Evolutionary conservation across 495 filamentous ascomycete species (phyloP).

Genomic region (Aspergillus bertholletiae): DNA sequence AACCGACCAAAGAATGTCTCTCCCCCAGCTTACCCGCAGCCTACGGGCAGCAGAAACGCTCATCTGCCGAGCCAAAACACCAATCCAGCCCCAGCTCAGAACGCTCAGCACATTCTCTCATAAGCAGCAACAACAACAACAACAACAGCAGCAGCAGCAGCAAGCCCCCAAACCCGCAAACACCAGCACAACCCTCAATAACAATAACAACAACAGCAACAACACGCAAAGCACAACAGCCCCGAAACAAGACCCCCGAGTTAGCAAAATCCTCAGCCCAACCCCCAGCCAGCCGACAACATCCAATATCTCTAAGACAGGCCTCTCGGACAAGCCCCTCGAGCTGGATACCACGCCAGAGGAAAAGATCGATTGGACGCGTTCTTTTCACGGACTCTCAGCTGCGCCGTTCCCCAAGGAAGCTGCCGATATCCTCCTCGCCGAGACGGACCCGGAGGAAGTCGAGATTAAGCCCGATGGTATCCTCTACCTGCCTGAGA

Average conservation of each 20-base stretch:
- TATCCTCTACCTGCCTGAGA: slow-evolving; percentile 94
- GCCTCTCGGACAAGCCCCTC: slow-evolving; percentile 50
- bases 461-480: slow-evolving; percentile 97
- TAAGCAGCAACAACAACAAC: too few relatives aligned
- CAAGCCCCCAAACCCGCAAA: slow-evolving; percentile 14
- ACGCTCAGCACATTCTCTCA: too few relatives aligned
- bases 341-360: slow-evolving; percentile 38
- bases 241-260: slow-evolving; percentile 10
- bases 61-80: slow-evolving; percentile 12
- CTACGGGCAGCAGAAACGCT: slow-evolving; percentile 11
- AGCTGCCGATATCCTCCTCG: slow-evolving; percentile 65
- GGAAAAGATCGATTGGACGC: slow-evolving; percentile 82
- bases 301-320: slow-evolving; percentile 47
- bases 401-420: slow-evolving; percentile 73
- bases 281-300: slow-evolving; percentile 37
- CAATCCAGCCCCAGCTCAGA: too few relatives aligned
- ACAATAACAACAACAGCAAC: slow-evolving; percentile 12
- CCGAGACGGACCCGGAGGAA: slow-evolving; percentile 65
- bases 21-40: slow-evolving; percentile 6
- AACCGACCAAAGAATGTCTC: slow-evolving; percentile 1
- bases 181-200: slow-evolving; percentile 16
- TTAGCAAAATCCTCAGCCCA: slow-evolving; percentile 23
- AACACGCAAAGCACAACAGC: slow-evolving; percentile 1
- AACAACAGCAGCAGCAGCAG: not conserved
- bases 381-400: slow-evolving; percentile 86